Evolutionary conservation across 2,329 filamentous ascomycete species (phyloP).

Genomic region (Fusarium sp.): DNA sequence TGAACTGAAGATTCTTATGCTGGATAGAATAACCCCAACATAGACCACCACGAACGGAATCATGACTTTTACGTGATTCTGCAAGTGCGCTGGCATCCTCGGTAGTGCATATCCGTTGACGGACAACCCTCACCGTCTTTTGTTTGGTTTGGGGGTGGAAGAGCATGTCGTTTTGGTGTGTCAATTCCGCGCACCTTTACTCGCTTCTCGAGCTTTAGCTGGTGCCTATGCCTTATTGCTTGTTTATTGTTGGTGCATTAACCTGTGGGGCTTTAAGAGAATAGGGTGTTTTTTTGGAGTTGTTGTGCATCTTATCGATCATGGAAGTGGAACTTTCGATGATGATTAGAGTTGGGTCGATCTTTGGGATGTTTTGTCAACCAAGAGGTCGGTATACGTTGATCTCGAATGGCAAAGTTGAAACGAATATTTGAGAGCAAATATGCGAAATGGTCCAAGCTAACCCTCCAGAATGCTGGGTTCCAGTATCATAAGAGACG

Average conservation of each 20-base stretch:
- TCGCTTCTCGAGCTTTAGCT: slow-evolving; percentile 19
- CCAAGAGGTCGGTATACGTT: not conserved
- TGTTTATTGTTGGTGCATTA: slow-evolving; percentile 38
- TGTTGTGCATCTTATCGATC: slow-evolving; percentile 19
- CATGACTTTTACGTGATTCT: slow-evolving; percentile 25
- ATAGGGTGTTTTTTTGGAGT: not conserved
- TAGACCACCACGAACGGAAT: slow-evolving; percentile 1
- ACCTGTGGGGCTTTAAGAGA: slow-evolving; percentile 32
- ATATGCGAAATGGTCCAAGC: too few species aligned
- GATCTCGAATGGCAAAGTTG: too few species aligned
- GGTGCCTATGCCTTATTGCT: slow-evolving; percentile 34
- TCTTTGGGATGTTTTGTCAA: not conserved
- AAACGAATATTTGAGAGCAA: too few species aligned
- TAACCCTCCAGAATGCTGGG: not conserved
- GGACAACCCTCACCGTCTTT: slow-evolving; percentile 43
- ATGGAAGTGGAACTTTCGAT: slow-evolving; percentile 8
- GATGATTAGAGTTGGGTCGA: not conserved
- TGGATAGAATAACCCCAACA: not conserved
- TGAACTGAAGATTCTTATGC: not conserved
- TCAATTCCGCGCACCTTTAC: slow-evolving; percentile 21
- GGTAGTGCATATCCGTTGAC: slow-evolving; percentile 35
- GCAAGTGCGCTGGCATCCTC: slow-evolving; percentile 25
- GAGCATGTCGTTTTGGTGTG: slow-evolving; percentile 6
- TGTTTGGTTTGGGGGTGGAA: slow-evolving; percentile 16
- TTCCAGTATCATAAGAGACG: not conserved